A percentile compares a stretch with the other conserved stretches of the same genome.
phyloP scores from a whole-genome alignment of 176 grass and related monocot species.

The Aegilops sharonensis region DNA sequence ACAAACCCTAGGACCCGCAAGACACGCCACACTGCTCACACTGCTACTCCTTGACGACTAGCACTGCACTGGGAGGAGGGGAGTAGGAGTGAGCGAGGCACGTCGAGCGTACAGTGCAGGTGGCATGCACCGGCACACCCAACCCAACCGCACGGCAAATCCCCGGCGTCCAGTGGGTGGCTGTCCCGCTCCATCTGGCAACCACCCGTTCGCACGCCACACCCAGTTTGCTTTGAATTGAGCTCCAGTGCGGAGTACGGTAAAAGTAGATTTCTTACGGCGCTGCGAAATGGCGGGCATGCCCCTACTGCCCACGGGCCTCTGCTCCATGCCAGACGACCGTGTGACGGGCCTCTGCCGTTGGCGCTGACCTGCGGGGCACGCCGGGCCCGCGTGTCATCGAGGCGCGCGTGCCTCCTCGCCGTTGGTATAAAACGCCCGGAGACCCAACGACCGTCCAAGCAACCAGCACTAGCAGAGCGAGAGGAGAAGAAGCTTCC shows the following conservation, averaged over 20 bases:
- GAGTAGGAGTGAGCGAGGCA: neutral
- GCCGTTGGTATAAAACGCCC: conserved; percentile 1
- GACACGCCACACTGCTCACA: too few relatives aligned
- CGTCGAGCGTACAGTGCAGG: neutral
- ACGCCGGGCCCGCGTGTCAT: neutral
- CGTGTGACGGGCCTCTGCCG: neutral
- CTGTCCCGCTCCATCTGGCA: neutral
- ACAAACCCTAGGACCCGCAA: too few relatives aligned
- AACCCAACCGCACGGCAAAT: neutral
- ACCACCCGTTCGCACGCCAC: neutral
- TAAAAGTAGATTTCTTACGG: neutral
- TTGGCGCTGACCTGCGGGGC: neutral
- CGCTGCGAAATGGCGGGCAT: neutral
- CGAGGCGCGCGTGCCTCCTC: neutral
- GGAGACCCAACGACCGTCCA: neutral
- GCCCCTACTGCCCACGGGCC: neutral
- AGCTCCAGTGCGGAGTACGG: neutral
- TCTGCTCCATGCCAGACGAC: neutral
- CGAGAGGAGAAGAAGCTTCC: neutral
- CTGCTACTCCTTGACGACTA: too few relatives aligned
- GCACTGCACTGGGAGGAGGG: too few relatives aligned
- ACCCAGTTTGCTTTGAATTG: neutral
- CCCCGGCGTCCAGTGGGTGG: neutral
- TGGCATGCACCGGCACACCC: neutral
- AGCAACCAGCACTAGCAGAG: neutral